Conservation (phyloP, 495 filamentous ascomycete species). For the Aspergillus sclerotiicarbonarius region DNA sequence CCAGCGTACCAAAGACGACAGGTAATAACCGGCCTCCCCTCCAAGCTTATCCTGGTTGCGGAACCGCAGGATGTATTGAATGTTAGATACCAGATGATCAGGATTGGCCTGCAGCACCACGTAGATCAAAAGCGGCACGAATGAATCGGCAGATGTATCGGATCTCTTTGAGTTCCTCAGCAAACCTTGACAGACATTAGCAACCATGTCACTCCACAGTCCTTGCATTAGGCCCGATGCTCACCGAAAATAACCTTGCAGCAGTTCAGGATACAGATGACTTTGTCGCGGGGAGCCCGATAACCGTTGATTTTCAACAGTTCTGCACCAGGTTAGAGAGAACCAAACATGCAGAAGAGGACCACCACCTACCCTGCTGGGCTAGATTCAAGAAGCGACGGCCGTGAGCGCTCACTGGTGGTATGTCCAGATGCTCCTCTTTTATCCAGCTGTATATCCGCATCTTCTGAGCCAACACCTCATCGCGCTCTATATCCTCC, state of each 20-base stretch:
- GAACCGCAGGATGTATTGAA: conserved; percentile 96
- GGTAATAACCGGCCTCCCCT: conserved; percentile 95
- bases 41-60: conserved; percentile 95
- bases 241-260: conserved; percentile 99
- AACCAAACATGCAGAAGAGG: not conserved
- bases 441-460: conserved; percentile 93
- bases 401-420: conserved; percentile 77
- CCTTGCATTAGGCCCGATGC: conserved; percentile 13
- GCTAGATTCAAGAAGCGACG: conserved; percentile 84
- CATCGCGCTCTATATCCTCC: conserved; percentile 96
- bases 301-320: conserved; percentile 94
- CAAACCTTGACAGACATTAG: conserved; percentile 54
- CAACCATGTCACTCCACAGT: not conserved
- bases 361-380: conserved; percentile 65
- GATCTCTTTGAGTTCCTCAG: conserved; percentile 81
- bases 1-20: conserved; percentile 80
- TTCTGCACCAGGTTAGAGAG: conserved; percentile 54
- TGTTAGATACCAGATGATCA: conserved; percentile 92
- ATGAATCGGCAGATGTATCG: conserved; percentile 93
- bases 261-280: conserved; percentile 97
- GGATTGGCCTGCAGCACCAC: conserved; percentile 93
- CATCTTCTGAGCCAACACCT: conserved; percentile 91
- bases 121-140: conserved; percentile 93
- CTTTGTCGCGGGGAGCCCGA: conserved; percentile 92
- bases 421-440: conserved; percentile 94